Conservation (phyloP, 2,329 filamentous ascomycete genomes). For the Clarireedia sp. region DNA sequence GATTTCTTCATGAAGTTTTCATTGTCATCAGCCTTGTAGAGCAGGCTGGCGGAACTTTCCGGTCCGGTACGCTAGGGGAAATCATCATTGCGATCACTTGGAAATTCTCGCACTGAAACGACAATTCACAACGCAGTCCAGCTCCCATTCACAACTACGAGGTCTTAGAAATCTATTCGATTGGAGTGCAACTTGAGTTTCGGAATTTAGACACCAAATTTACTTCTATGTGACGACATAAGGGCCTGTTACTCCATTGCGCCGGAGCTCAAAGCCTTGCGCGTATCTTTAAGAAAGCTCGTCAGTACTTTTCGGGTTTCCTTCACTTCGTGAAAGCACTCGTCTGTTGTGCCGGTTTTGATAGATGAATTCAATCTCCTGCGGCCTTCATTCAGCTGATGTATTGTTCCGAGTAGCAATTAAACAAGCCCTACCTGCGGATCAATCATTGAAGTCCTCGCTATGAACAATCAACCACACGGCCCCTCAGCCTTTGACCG, state of each 20-base stretch:
- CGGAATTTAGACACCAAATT: neutral
- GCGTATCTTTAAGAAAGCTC: constrained; percentile 7
- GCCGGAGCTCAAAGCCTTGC: constrained; percentile 10
- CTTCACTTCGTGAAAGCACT: neutral
- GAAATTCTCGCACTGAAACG: constrained; percentile 6
- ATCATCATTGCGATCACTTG: constrained; percentile 10
- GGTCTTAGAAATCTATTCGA: neutral
- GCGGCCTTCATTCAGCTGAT: neutral
- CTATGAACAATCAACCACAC: constrained; percentile 29
- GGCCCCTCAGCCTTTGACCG: constrained; percentile 26
- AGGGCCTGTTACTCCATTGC: constrained; percentile 8
- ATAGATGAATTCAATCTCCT: neutral
- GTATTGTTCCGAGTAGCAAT: neutral
- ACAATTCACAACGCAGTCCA: neutral
- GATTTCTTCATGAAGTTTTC: too few relatives aligned
- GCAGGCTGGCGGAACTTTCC: neutral
- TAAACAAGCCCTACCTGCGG: neutral
- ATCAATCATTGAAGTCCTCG: neutral
- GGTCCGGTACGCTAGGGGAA: constrained; percentile 8
- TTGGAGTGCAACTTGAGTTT: neutral
- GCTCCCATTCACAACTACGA: neutral
- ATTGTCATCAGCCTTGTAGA: neutral
- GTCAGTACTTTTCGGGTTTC: constrained; percentile 1
- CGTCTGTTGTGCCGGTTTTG: neutral
- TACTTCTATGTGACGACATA: constrained; percentile 9